These are phyloP conservation scores for Candida xyloterini DNA, from an alignment of 805 yeast genomes.

Conservation along the genomic window DNA sequence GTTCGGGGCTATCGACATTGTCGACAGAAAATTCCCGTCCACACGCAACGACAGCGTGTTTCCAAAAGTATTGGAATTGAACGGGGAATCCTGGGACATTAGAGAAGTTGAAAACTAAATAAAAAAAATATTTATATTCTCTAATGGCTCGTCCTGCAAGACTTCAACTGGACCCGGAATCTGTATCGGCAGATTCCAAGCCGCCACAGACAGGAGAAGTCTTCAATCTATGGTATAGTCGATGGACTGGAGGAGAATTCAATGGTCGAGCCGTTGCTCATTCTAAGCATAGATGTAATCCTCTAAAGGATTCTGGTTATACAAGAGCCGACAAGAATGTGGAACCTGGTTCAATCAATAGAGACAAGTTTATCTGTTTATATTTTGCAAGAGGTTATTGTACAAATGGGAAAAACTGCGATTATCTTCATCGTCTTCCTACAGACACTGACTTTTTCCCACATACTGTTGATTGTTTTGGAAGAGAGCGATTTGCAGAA, in stretches of 20 bases:
- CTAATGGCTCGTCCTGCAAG: constrained; percentile 51
- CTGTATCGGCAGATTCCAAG: constrained; percentile 50
- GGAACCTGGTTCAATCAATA: constrained; percentile 25
- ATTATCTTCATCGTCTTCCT: constrained; percentile 77
- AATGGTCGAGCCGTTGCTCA: constrained; percentile 40
- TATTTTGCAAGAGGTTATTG: constrained; percentile 91
- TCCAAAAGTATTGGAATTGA: constrained; percentile 63
- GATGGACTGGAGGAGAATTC: constrained; percentile 80
- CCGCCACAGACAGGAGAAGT: constrained; percentile 81
- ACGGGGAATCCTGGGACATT: constrained; percentile 23
- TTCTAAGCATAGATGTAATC: constrained; percentile 59
- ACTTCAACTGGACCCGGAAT: constrained; percentile 65
- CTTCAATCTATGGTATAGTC: constrained; percentile 84
- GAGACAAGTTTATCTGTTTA: constrained; percentile 58
- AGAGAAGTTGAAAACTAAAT: not conserved
- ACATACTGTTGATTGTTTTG: constrained; percentile 83
- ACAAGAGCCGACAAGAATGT: constrained; percentile 61
- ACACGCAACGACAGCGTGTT: constrained; percentile 79
- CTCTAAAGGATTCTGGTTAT: constrained; percentile 65
- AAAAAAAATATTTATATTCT: constrained; percentile 1
- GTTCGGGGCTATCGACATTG: constrained; percentile 84
- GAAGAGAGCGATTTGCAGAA: constrained; percentile 78
- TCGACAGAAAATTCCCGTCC: constrained; percentile 82
- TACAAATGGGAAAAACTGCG: constrained; percentile 71
- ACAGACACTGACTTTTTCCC: constrained; percentile 51